A percentile compares a stretch with the other conserved stretches of the same genome.
These are phyloP conservation scores for Cystoisospora suis DNA, from an alignment of 169 alveolate genomes.

Conservation along the genomic window DNA sequence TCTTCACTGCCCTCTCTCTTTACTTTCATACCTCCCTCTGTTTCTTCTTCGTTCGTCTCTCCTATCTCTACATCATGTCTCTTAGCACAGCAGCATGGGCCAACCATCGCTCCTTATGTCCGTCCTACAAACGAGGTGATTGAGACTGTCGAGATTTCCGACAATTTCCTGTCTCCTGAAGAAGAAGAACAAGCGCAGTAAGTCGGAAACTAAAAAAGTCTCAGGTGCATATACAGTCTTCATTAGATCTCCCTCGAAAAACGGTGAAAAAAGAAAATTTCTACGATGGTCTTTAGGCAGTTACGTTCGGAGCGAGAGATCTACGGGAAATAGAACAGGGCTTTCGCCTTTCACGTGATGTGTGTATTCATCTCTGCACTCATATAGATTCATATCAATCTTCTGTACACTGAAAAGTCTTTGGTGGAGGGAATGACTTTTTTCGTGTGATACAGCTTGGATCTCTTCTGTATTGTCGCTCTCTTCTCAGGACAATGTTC, in stretches of 20 bases:
- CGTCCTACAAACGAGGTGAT: slow-evolving; percentile 13
- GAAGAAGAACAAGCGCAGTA: slow-evolving; percentile 29
- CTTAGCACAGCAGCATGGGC: background rate
- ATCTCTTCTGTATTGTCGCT: too few species aligned
- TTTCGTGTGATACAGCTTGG: too few species aligned
- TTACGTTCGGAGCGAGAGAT: background rate
- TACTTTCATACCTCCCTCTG: background rate
- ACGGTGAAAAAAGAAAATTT: background rate
- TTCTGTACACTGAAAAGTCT: too few species aligned
- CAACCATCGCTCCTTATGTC: background rate
- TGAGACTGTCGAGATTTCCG: background rate
- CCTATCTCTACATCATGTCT: background rate
- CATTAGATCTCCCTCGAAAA: too few species aligned
- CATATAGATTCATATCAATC: background rate
- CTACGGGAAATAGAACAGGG: background rate
- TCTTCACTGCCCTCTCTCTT: background rate
- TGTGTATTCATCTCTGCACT: background rate
- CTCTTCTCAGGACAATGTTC: too few species aligned
- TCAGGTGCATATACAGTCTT: too few species aligned
- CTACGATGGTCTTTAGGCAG: background rate
- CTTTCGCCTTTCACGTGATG: background rate
- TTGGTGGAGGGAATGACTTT: too few species aligned
- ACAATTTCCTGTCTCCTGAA: background rate
- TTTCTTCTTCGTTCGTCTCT: background rate
- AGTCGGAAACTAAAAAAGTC: too few species aligned